Evolutionary conservation across 2,329 filamentous ascomycete genomes (phyloP), one percentile per base, ranked within the genome.

Genomic region (Paecilomyces sp.): DNA sequence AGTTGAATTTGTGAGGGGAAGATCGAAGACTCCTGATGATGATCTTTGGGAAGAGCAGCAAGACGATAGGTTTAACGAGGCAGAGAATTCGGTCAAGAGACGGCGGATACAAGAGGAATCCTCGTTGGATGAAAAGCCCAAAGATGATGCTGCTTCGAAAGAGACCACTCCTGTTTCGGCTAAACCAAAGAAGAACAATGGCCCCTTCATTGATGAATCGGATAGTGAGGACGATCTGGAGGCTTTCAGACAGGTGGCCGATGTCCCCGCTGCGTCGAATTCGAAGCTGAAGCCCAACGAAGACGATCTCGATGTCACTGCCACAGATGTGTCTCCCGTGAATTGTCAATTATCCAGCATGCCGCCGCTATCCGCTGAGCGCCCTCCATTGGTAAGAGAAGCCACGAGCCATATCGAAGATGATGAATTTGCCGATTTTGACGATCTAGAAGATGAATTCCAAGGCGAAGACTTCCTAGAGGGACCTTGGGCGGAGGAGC

Each of bases 391-490:
- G 76, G 84, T 77, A 74, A 81, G 71, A 79, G 80, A 73, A 79
- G 79, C 66, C 70, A 80, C 72, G 68, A 81, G 69, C 68, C 70
- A 76, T 62, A 66, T 73, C 60, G 79, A 68, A 63, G 64, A 74
- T 61, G 74, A 82, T 65, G 81, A 83, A 56, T 81, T 79, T 74
- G 75, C 73, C 61, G 79, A 79, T 66, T 83, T 84, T 68, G 83
- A 83, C 64, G 81, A 83, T 70, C 74, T 88, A 66, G 86, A 89
- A 18, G 80, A 85, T 13, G 78, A 83, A 57, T 83, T 87, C 63
- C 78, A 82, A 66, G 87, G 87, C 47, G 86, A 89, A 67, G 87
- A 90, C 69, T 83, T 82, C 63, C 77, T 85, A 55, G 86, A 87
- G 67, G 83, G 85, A 74, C 80, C 90, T 2, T 81, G 85, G 64